These are phyloP conservation scores for Penicillium turbatum DNA, from an alignment of 495 filamentous ascomycete genomes.

Conservation along the genomic window DNA sequence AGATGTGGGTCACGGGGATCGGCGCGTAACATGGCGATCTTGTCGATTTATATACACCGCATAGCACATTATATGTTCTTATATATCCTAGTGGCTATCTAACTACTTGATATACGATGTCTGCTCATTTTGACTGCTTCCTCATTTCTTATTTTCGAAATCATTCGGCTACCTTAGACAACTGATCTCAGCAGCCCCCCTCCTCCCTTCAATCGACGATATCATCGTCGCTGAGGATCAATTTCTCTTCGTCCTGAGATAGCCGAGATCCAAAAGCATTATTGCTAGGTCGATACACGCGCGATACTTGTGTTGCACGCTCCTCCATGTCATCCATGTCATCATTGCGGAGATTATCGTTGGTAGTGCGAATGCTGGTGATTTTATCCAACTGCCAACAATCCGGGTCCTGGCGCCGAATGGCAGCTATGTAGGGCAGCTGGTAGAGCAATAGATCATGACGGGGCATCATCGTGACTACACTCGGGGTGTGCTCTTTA, in stretches of 20 bases:
- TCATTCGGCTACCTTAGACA: no score
- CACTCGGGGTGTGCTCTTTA: conserved; percentile 38
- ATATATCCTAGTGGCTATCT: no score
- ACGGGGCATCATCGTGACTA: conserved; percentile 57
- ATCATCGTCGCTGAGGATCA: conserved; percentile 90
- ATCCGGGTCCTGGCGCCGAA: conserved; percentile 33
- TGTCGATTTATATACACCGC: no score
- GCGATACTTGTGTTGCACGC: not conserved
- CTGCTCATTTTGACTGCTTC: no score
- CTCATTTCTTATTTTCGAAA: no score
- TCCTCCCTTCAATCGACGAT: conserved; percentile 70
- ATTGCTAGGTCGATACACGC: conserved; percentile 2
- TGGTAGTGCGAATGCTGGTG: conserved; percentile 50
- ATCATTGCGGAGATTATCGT: conserved; percentile 31
- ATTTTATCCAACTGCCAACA: conserved; percentile 61
- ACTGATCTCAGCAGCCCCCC: not conserved
- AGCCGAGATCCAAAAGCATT: conserved; percentile 12
- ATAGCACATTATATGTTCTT: no score
- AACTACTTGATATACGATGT: no score
- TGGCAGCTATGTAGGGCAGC: conserved; percentile 76
- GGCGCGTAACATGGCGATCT: no score
- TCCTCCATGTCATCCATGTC: conserved; percentile 45
- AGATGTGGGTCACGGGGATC: not conserved
- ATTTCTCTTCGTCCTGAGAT: conserved; percentile 48
- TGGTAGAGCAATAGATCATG: conserved; percentile 75